Evolutionary conservation across 2,329 filamentous ascomycete species (phyloP).

Genomic region (Stenocarpella maydis): DNA sequence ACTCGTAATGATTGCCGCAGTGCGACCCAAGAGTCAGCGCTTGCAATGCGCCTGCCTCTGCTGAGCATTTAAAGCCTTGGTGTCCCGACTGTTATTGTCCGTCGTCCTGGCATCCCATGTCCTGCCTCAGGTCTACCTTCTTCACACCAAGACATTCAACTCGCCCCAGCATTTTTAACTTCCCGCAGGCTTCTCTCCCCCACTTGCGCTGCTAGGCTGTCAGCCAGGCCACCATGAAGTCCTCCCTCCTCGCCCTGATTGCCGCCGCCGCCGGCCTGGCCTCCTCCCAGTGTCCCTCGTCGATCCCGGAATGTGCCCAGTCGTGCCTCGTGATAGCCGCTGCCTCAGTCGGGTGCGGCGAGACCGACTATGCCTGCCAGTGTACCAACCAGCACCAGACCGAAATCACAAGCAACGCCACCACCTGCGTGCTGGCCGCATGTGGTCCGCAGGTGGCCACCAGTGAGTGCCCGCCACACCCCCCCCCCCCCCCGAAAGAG

Average conservation of each 20-base stretch:
- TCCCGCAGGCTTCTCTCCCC: background rate
- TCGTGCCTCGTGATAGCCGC: slow-evolving; percentile 4
- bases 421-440: slow-evolving; percentile 21
- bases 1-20: too few species aligned
- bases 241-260: background rate
- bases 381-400: slow-evolving; percentile 19
- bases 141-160: background rate
- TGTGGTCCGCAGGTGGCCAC: slow-evolving; percentile 22
- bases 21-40: background rate
- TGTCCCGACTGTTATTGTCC: background rate
- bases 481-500: too few species aligned
- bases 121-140: too few species aligned
- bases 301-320: slow-evolving; percentile 30
- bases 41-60: background rate
- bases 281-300: slow-evolving; percentile 26
- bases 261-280: slow-evolving; percentile 8
- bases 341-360: slow-evolving; percentile 15
- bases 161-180: background rate
- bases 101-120: background rate
- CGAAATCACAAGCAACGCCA: slow-evolving; percentile 9
- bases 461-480: too few species aligned
- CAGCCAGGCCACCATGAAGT: slow-evolving; percentile 16
- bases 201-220: background rate
- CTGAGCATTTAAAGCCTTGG: background rate
- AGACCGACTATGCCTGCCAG: slow-evolving; percentile 24